A percentile compares a stretch with the other conserved stretches of the same genome.
Conservation (phyloP, 345 rosid genomes). For the Stellera chamaejasme region DNA sequence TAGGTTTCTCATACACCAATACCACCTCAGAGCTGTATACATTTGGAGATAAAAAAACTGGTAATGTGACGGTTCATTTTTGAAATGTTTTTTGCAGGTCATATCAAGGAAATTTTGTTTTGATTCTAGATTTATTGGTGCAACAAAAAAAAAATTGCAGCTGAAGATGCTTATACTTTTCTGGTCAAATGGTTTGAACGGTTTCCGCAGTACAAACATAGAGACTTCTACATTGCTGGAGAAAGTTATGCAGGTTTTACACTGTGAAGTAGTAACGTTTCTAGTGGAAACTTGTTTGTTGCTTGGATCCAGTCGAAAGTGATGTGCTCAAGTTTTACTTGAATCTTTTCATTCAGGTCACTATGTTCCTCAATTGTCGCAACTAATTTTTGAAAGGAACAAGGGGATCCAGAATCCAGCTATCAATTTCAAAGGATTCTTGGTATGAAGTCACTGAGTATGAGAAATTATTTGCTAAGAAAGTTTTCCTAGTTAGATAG, state of each 20-base stretch:
- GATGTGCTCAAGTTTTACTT: not conserved
- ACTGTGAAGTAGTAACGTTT: not conserved
- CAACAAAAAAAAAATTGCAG: conserved; percentile 27
- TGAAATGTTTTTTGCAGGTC: not conserved
- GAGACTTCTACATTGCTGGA: conserved; percentile 91
- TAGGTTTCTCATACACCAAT: conserved; percentile 87
- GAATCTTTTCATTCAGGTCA: conserved; percentile 48
- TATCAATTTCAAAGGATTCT: conserved; percentile 87
- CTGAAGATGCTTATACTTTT: conserved; percentile 85
- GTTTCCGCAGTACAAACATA: conserved; percentile 91
- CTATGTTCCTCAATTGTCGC: conserved; percentile 94
- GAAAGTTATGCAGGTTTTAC: conserved; percentile 87
- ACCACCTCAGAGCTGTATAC: conserved; percentile 79
- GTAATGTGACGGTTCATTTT: conserved; percentile 26
- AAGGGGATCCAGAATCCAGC: conserved; percentile 54
- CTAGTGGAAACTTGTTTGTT: conserved; percentile 1
- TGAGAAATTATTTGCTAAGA: not conserved
- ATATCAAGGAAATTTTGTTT: conserved; percentile 10
- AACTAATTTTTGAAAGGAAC: conserved; percentile 58
- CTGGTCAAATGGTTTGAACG: conserved; percentile 85
- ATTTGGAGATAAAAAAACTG: conserved; percentile 79
- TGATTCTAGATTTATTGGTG: conserved; percentile 11
- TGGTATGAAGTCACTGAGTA: conserved; percentile 35
- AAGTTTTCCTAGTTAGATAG: not conserved
- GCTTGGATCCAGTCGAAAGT: not conserved